Evolutionary conservation across 176 grass and related monocot species (phyloP), one percentile per base, ranked within the genome.

Genomic region (Melocanna baccifera): DNA sequence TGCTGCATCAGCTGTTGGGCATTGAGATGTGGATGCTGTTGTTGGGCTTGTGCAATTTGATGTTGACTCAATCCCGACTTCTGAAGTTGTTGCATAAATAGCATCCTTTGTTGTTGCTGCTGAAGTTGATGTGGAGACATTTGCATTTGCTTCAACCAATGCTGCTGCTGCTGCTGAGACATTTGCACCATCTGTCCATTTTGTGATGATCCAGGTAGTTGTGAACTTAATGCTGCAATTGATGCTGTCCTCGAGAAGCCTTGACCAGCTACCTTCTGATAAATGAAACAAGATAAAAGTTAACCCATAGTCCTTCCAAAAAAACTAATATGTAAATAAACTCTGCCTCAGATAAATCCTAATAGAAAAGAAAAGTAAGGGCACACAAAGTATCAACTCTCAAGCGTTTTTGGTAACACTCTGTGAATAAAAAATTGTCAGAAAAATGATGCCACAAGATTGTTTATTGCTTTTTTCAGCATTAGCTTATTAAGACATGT

Each of bases 131-230:
- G 92, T 61, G 75, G 59, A 74, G 90, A 90, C n/a, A n/a, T n/a
- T 55, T 97, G 95, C 10, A 94, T 69, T 84, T 94, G 91, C 67
- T 94, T 92, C 67, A 94, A 71, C 90, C 91, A 92, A 67, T 92
- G 88, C 66, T 94, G 88, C 55, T 87, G 91, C 62, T 93, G 92
- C 51, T 93, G 94, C 30, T 94, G 92, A 76, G 88, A 79, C 79
- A 88, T 91, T 74, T 92, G 92, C 68, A 90, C 61, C 77, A 93
- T 75, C 62, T 93, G 95, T 29, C 95, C 92, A 70, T 90, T 95
- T 88, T 93, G 89, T 2, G 91, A 88, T 76, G 92, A 89, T 61
- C 95, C 87, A 73, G 95, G 82, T 67, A 98, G 46, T 63, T 91
- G 92, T 56, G 87, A 63, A 62, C 88, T 99, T 85, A 99, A 87